Evolutionary conservation across 2,329 filamentous ascomycete species (phyloP).

Genomic region (Fusarium sambucinum): DNA sequence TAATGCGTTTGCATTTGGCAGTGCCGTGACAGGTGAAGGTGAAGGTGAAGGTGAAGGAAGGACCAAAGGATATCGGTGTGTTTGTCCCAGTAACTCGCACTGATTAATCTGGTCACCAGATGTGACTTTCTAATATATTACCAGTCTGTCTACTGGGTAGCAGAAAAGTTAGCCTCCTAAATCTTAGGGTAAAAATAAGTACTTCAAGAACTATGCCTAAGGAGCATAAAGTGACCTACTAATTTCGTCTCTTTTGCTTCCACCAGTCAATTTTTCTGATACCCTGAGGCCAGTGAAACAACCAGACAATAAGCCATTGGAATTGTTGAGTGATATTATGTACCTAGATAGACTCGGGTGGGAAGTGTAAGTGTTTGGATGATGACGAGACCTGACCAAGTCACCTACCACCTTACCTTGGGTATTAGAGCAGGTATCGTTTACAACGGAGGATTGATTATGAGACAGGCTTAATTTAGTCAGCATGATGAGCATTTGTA

Average conservation of each 20-base stretch:
- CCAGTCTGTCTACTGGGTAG: too few relatives aligned
- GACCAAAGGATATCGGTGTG: too few relatives aligned
- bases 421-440: not conserved
- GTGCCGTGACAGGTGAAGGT: not conserved
- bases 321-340: not conserved
- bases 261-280: too few relatives aligned
- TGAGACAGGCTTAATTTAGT: not conserved
- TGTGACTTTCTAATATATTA: too few relatives aligned
- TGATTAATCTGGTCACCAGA: too few relatives aligned
- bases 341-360: not conserved
- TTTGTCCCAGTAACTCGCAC: not conserved
- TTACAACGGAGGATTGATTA: not conserved
- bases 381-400: conserved; percentile 4
- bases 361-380: not conserved
- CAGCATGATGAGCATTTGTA: not conserved
- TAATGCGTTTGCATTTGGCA: not conserved
- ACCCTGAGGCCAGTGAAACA: not conserved
- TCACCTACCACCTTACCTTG: too few relatives aligned
- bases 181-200: too few relatives aligned
- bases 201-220: too few relatives aligned
- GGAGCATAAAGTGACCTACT: too few relatives aligned
- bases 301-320: not conserved
- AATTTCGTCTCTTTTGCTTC: too few relatives aligned
- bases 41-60: too few relatives aligned
- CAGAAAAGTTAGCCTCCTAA: too few relatives aligned